phyloP scores from a whole-genome alignment of 176 grass and related monocot genomes.

The Aechmea fasciata region DNA sequence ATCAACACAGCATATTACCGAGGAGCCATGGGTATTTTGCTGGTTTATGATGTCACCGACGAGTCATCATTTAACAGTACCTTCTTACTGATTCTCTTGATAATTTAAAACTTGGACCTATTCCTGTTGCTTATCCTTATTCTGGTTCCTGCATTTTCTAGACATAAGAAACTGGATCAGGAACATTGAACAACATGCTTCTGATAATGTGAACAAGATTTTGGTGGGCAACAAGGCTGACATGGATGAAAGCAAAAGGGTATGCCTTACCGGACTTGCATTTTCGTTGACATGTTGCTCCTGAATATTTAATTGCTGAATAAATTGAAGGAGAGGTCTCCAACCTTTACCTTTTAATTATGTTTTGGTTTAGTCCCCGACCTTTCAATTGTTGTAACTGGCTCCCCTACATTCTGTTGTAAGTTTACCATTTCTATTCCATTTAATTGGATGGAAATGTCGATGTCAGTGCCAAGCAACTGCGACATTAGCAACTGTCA shows the following conservation, averaged over 20 bases:
- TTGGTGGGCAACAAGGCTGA: constrained; percentile 57
- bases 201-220: constrained; percentile 53
- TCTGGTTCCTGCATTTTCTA: constrained; percentile 5
- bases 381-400: background rate
- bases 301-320: background rate
- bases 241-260: constrained; percentile 69
- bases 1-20: constrained; percentile 37
- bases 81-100: background rate
- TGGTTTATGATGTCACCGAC: constrained; percentile 47
- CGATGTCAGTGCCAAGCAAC: too few species aligned
- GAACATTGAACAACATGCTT: constrained; percentile 59
- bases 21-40: constrained; percentile 49
- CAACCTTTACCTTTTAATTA: background rate
- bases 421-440: too few species aligned
- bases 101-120: background rate
- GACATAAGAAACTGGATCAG: constrained; percentile 48
- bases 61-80: constrained; percentile 46
- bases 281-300: background rate
- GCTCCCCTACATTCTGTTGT: too few species aligned
- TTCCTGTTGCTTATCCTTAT: constrained; percentile 9
- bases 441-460: too few species aligned
- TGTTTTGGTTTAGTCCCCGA: background rate
- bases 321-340: too few species aligned
- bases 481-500: too few species aligned
- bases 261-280: background rate